A percentile compares a stretch with the other conserved stretches of the same genome.
phyloP scores from a whole-genome alignment of 2,329 filamentous ascomycete species.

The Dactylellina drechsleri region DNA sequence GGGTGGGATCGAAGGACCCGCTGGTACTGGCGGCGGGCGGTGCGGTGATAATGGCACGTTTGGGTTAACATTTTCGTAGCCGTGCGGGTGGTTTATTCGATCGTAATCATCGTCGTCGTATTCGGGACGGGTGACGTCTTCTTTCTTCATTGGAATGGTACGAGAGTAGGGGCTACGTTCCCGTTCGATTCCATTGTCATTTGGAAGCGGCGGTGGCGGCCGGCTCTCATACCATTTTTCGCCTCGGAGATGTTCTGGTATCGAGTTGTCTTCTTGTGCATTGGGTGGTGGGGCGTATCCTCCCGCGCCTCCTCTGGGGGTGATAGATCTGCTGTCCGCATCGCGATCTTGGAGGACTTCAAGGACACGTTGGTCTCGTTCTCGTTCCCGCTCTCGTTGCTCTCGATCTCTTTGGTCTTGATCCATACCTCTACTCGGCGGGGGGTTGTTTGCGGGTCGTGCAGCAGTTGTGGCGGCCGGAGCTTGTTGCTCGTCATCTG shows the following conservation, averaged over 20 bases:
- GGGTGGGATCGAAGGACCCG: slow-evolving; percentile 37
- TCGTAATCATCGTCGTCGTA: slow-evolving; percentile 47
- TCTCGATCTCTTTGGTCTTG: slow-evolving; percentile 31
- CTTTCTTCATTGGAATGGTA: slow-evolving; percentile 21
- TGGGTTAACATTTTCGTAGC: slow-evolving; percentile 20
- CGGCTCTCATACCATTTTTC: slow-evolving; percentile 40
- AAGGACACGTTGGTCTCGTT: slow-evolving; percentile 46
- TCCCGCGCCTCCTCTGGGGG: slow-evolving; percentile 24
- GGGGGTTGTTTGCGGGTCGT: slow-evolving; percentile 15
- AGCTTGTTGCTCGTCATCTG: slow-evolving; percentile 32
- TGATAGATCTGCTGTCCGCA: slow-evolving; percentile 33
- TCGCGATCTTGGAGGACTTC: slow-evolving; percentile 48
- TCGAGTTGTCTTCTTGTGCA: slow-evolving; percentile 13
- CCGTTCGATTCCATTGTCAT: slow-evolving; percentile 46
- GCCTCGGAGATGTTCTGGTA: slow-evolving; percentile 27
- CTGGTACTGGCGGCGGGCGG: not conserved
- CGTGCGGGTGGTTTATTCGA: slow-evolving; percentile 11
- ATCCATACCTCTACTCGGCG: slow-evolving; percentile 15
- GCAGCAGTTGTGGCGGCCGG: slow-evolving; percentile 4
- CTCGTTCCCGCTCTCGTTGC: slow-evolving; percentile 35
- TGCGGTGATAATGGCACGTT: not conserved
- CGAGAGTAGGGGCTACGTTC: slow-evolving; percentile 51
- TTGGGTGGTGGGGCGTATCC: slow-evolving; percentile 40
- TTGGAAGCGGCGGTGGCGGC: slow-evolving; percentile 48
- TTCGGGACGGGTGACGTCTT: slow-evolving; percentile 20